Evolutionary conservation across 768 basidiomycete species (phyloP).

Genomic region (Russula sp.): DNA sequence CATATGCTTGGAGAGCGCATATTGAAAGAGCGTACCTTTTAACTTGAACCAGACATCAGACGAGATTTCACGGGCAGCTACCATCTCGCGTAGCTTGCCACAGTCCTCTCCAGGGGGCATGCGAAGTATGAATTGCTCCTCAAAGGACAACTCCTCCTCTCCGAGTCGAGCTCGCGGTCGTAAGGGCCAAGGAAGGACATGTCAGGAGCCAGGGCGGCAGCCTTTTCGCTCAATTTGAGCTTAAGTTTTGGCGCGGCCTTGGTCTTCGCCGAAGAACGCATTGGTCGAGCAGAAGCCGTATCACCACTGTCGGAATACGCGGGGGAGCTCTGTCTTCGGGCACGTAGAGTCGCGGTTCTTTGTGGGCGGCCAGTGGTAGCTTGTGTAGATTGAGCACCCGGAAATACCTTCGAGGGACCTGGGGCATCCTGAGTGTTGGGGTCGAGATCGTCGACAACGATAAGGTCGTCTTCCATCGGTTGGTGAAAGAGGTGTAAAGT

Average conservation of each 20-base stretch:
- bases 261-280: constrained; percentile 48
- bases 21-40: constrained; percentile 58
- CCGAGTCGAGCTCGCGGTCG: constrained; percentile 92
- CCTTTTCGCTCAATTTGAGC: constrained; percentile 82
- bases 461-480: constrained; percentile 57
- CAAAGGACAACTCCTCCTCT: constrained; percentile 94
- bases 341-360: constrained; percentile 26
- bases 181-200: constrained; percentile 89
- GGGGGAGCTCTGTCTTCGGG: constrained; percentile 33
- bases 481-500: not conserved
- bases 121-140: constrained; percentile 93
- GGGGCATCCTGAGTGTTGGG: constrained; percentile 40
- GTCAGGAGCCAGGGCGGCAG: constrained; percentile 75
- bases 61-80: constrained; percentile 69
- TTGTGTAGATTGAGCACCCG: constrained; percentile 22
- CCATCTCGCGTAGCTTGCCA: constrained; percentile 77
- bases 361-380: constrained; percentile 30
- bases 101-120: constrained; percentile 84
- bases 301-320: constrained; percentile 26
- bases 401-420: constrained; percentile 32
- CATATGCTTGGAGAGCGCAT: not conserved
- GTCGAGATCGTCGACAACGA: constrained; percentile 58
- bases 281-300: constrained; percentile 41
- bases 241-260: constrained; percentile 69
- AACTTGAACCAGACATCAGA: constrained; percentile 97